Evolutionary conservation across 331 rosid genomes (phyloP), one percentile per base, ranked within the genome.

Genomic region (Spiraea crenata): DNA sequence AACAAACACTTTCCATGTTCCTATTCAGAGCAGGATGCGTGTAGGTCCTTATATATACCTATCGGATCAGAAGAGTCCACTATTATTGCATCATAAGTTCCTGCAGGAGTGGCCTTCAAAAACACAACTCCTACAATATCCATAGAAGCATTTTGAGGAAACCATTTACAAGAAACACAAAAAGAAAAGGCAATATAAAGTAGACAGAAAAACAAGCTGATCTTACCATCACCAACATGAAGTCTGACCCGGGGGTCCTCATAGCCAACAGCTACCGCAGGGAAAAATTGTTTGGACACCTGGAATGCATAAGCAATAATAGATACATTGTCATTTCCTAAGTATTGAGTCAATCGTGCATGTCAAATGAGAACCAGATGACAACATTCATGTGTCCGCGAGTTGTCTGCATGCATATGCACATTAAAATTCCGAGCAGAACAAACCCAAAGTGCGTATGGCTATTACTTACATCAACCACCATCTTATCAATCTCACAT

Each of bases 1-100:
- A 66, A 50, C 5, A 55, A 57, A 34, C 1, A 54, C 25, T 38
- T 63, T 39, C 13, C 49, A 40, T 40, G 57, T 31, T 54, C 55
- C 58, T 8, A 35, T 3, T 40, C 7, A 47, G 57, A 64, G 61
- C 8, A 39, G 6, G 40, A 73, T 44, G 70, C 46, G 44, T 46
- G 47, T 48, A 63, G 20, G 19, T 16, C 50, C 34, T 37, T 12
- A 35, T 49, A 20, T 25, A 74, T 87, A 95, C 98, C 99, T 50
- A 95, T 89, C 39, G 99, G 99, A 50, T 95, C 99, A 9, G 99
- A 95, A 63, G 99, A 95, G 75, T 95, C 99, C 78, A 95, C 99
- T 31, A 95, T 91, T 46, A 95, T 46, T 40, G 96, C 98, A 81
- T 95, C 99, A 70, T 95, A 95, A 48, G 96, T 83, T 81, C 99